Percentiles rank a stretch among this genome's conserved stretches.
These are phyloP conservation scores for Meredithiella fracta DNA, from an alignment of 2,329 filamentous ascomycete species.

Conservation along the genomic window DNA sequence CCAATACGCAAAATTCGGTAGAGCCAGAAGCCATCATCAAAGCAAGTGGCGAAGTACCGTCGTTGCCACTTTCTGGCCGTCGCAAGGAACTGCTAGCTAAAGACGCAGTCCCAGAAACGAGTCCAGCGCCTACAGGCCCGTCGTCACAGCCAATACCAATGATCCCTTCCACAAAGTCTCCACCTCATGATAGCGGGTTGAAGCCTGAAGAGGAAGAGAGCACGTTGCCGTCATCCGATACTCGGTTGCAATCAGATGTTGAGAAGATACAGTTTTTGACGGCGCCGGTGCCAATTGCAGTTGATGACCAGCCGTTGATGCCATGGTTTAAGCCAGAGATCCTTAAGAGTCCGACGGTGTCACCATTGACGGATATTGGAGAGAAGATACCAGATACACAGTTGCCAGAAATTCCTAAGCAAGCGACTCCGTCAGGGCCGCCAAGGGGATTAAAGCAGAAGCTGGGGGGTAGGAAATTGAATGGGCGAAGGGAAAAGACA, in stretches of 20 bases:
- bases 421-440: background rate
- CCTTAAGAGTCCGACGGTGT: constrained; percentile 10
- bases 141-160: background rate
- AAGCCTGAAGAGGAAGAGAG: background rate
- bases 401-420: constrained; percentile 1
- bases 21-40: background rate
- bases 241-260: background rate
- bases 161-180: background rate
- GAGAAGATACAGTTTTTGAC: background rate
- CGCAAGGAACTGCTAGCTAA: background rate
- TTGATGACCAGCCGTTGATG: constrained; percentile 8
- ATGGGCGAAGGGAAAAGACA: no score
- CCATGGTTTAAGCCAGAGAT: background rate
- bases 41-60: constrained; percentile 3
- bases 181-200: background rate
- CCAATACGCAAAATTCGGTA: constrained; percentile 8
- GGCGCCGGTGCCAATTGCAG: background rate
- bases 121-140: constrained; percentile 4
- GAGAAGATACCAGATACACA: constrained; percentile 12
- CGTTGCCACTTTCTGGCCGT: background rate
- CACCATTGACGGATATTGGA: constrained; percentile 6
- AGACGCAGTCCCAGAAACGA: constrained; percentile 13
- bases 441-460: no score
- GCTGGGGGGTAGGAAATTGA: no score
- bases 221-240: background rate